Evolutionary conservation across 352 stramenopile genomes (phyloP).

Genomic region (Halophytophthora polymorphica): DNA sequence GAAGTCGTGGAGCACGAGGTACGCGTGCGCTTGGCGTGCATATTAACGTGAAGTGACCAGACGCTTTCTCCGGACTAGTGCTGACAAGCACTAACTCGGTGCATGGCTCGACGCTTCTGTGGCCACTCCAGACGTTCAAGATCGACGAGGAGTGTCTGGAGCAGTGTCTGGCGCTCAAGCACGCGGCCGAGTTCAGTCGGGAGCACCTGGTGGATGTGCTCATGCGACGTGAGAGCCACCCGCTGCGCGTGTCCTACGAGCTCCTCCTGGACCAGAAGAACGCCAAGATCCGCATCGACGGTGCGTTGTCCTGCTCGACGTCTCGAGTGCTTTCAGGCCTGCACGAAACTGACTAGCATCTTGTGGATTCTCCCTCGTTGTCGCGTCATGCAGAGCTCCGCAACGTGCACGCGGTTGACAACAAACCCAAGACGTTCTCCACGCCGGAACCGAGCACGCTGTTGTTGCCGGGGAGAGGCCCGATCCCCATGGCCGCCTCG

Average conservation of each 20-base stretch:
- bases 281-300: conserved; percentile 90
- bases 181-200: conserved; percentile 40
- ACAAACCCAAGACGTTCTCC: conserved; percentile 78
- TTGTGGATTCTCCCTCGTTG: too few species aligned
- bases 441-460: conserved; percentile 61
- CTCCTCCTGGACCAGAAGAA: conserved; percentile 98
- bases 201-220: conserved; percentile 61
- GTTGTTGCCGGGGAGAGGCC: conserved; percentile 63
- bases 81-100: too few species aligned
- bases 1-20: conserved; percentile 96
- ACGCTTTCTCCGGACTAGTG: too few species aligned
- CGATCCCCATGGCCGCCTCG: conserved; percentile 79
- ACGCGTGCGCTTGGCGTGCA: too few species aligned
- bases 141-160: conserved; percentile 74
- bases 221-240: conserved; percentile 54
- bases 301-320: too few species aligned
- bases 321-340: too few species aligned
- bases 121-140: conserved; percentile 54
- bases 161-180: conserved; percentile 58
- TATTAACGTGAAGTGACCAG: too few species aligned
- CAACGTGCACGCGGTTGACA: conserved; percentile 62
- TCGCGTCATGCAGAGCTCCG: conserved; percentile 37
- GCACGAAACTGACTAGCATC: too few species aligned
- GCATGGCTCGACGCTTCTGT: not conserved
- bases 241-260: conserved; percentile 95